Conservation (phyloP, 1,284 basidiomycete species). For the Cutaneotrichosporon arboriforme region DNA sequence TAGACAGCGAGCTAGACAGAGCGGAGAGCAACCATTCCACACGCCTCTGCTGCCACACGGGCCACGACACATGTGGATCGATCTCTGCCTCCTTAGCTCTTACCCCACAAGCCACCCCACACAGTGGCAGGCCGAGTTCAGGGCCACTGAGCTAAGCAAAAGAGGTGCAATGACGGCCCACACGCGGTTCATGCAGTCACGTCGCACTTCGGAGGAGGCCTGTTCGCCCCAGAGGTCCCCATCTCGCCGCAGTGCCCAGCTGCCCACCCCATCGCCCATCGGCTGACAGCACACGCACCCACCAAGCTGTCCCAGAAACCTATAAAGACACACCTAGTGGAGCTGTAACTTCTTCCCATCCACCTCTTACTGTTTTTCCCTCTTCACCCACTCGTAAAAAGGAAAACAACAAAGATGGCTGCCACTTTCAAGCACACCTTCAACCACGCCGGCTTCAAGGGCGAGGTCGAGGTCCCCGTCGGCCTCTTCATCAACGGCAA, state of each 20-base stretch:
- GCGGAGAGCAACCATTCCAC: background rate
- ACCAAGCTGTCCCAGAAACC: background rate
- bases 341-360: background rate
- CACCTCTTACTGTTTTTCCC: background rate
- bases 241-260: background rate
- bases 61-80: background rate
- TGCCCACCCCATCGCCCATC: no score
- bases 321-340: conserved; percentile 10
- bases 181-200: no score
- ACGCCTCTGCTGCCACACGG: background rate
- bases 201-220: no score
- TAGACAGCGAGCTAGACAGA: no score
- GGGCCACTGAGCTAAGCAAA: no score
- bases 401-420: conserved; percentile 12
- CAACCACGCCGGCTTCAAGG: conserved; percentile 61
- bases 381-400: conserved; percentile 2
- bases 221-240: no score
- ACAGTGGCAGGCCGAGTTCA: no score
- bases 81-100: no score
- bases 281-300: background rate
- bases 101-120: no score
- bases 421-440: conserved; percentile 57
- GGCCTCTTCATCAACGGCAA: conserved; percentile 79
- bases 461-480: conserved; percentile 61
- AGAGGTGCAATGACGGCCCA: no score